Conservation (phyloP, 805 yeast species). For the Zygoascus biomembranicola region DNA sequence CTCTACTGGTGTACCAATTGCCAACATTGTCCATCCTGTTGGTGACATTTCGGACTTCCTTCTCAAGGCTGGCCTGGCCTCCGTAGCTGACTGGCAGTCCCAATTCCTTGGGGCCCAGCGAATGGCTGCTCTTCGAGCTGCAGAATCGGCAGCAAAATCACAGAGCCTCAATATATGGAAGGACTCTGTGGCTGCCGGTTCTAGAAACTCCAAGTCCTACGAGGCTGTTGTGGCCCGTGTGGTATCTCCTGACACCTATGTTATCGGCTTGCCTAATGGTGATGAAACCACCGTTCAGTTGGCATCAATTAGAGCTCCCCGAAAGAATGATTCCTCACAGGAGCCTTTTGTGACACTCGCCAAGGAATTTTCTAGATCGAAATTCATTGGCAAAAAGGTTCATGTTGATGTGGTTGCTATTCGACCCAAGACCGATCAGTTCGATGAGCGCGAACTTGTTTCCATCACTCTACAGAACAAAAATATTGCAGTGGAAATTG, state of each 20-base stretch:
- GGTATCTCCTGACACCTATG: constrained; percentile 60
- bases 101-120: constrained; percentile 52
- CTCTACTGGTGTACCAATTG: constrained; percentile 35
- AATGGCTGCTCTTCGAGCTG: constrained; percentile 54
- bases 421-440: constrained; percentile 51
- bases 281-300: constrained; percentile 59
- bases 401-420: constrained; percentile 52
- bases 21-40: constrained; percentile 58
- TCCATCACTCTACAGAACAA: constrained; percentile 45
- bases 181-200: constrained; percentile 25
- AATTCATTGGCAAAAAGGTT: constrained; percentile 65
- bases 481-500: constrained; percentile 55
- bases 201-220: constrained; percentile 40
- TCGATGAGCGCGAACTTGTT: constrained; percentile 61
- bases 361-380: constrained; percentile 64
- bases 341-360: constrained; percentile 56
- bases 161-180: constrained; percentile 54
- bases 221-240: constrained; percentile 53
- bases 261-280: constrained; percentile 40
- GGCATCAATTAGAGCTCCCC: constrained; percentile 70
- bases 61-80: constrained; percentile 62
- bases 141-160: constrained; percentile 53
- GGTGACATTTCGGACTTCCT: constrained; percentile 67
- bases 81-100: constrained; percentile 76
- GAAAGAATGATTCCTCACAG: constrained; percentile 47